Conservation (phyloP, 139 green algal species). For the Closterium sp. region DNA sequence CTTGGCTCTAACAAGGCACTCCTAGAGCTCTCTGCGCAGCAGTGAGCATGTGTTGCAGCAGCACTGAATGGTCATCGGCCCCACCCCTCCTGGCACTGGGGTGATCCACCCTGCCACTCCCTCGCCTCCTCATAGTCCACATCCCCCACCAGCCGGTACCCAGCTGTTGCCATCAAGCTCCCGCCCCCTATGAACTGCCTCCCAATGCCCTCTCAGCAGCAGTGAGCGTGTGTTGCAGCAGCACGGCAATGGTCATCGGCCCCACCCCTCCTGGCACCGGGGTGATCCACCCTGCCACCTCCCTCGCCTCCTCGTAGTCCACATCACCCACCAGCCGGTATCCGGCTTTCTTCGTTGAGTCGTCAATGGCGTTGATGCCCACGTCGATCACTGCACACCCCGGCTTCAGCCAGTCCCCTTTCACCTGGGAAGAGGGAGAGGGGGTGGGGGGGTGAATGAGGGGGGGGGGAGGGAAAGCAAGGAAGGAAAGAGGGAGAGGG, state of each 20-base stretch:
- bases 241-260: conserved; percentile 89
- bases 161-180: conserved; percentile 89
- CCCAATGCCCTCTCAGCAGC: conserved; percentile 6
- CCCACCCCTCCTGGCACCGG: conserved; percentile 85
- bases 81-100: conserved; percentile 82
- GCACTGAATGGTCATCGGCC: conserved; percentile 89
- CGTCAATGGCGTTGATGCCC: conserved; percentile 85
- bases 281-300: conserved; percentile 72
- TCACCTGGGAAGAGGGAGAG: conserved; percentile 17
- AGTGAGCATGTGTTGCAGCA: conserved; percentile 73
- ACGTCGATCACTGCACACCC: conserved; percentile 93
- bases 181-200: conserved; percentile 60
- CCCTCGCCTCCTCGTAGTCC: conserved; percentile 64
- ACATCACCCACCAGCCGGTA: conserved; percentile 91
- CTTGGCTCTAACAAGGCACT: no score
- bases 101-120: conserved; percentile 70
- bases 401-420: conserved; percentile 84
- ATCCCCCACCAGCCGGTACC: conserved; percentile 89
- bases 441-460: no score
- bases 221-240: conserved; percentile 74
- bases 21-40: not conserved
- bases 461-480: no score
- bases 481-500: no score
- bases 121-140: conserved; percentile 65
- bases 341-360: conserved; percentile 41